Evolutionary conservation across 768 basidiomycete species (phyloP).

Genomic region (Pholiota molesta): DNA sequence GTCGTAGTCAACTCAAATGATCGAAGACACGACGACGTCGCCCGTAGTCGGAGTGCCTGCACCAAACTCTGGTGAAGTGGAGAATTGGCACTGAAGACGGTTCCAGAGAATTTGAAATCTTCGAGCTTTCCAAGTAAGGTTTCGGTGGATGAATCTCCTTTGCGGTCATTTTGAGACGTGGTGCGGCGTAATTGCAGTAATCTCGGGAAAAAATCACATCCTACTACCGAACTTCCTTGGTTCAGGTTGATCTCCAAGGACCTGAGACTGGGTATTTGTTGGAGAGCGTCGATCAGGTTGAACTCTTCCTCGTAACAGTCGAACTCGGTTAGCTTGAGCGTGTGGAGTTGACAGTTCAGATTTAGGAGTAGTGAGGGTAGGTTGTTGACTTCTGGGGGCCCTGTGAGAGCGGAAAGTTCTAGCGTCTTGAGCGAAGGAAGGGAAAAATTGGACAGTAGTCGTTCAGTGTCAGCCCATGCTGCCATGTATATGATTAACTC

Average conservation of each 20-base stretch:
- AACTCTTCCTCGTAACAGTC: not conserved
- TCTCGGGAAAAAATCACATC: not conserved
- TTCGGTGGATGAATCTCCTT: not conserved
- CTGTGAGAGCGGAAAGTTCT: not conserved
- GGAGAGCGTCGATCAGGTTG: not conserved
- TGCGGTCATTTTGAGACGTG: not conserved
- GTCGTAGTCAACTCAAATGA: not conserved
- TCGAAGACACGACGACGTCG: not conserved
- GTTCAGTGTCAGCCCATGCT: not conserved
- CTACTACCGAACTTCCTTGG: not conserved
- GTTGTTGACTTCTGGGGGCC: not conserved
- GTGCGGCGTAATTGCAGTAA: not conserved
- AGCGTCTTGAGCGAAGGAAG: not conserved
- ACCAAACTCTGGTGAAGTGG: not conserved
- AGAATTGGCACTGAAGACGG: not conserved
- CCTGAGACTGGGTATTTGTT: not conserved
- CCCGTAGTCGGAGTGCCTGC: not conserved
- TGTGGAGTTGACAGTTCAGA: not conserved
- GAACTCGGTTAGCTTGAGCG: not conserved
- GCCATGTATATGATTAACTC: not conserved
- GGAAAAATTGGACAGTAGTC: not conserved
- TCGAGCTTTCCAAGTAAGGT: not conserved
- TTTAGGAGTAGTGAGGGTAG: not conserved
- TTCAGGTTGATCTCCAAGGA: not conserved
- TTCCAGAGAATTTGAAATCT: not conserved